Evolutionary conservation across 164 flowering plant species (phyloP).

Genomic region (Vitis amurensis): DNA sequence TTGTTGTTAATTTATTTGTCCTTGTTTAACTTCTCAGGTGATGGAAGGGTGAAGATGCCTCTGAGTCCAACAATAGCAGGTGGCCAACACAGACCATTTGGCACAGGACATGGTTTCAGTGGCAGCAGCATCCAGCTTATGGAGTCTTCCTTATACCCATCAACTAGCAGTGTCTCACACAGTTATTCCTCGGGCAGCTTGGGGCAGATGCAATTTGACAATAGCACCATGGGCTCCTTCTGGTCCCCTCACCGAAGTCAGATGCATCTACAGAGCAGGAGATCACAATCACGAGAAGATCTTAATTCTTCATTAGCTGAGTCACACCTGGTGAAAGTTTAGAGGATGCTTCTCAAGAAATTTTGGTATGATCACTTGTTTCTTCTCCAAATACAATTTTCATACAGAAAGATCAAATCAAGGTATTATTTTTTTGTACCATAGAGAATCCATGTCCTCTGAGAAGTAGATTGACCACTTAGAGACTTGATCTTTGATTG

Average conservation of each 20-base stretch:
- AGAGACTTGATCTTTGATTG: background rate
- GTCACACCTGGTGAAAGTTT: constrained; percentile 62
- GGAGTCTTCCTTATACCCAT: constrained; percentile 62
- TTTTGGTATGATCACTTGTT: constrained; percentile 25
- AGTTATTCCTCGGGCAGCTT: constrained; percentile 88
- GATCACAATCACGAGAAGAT: constrained; percentile 98
- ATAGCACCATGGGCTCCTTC: constrained; percentile 54
- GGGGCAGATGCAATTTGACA: constrained; percentile 87
- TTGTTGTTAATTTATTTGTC: background rate
- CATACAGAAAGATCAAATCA: background rate
- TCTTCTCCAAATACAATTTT: constrained; percentile 1
- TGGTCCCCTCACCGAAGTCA: constrained; percentile 87
- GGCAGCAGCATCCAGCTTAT: constrained; percentile 69
- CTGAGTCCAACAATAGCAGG: constrained; percentile 80
- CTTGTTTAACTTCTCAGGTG: constrained; percentile 43
- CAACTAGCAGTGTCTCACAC: constrained; percentile 74
- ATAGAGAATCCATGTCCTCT: background rate
- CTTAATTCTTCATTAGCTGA: constrained; percentile 78
- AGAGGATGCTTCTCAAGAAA: constrained; percentile 20
- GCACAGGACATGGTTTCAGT: constrained; percentile 51
- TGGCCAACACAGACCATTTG: constrained; percentile 59
- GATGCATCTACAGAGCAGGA: constrained; percentile 91
- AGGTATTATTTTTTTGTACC: constrained; percentile 4
- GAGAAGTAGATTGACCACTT: constrained; percentile 4
- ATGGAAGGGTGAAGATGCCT: constrained; percentile 85